Conservation (phyloP, 2,329 filamentous ascomycete genomes). For the Neoarthrinium moseri region DNA sequence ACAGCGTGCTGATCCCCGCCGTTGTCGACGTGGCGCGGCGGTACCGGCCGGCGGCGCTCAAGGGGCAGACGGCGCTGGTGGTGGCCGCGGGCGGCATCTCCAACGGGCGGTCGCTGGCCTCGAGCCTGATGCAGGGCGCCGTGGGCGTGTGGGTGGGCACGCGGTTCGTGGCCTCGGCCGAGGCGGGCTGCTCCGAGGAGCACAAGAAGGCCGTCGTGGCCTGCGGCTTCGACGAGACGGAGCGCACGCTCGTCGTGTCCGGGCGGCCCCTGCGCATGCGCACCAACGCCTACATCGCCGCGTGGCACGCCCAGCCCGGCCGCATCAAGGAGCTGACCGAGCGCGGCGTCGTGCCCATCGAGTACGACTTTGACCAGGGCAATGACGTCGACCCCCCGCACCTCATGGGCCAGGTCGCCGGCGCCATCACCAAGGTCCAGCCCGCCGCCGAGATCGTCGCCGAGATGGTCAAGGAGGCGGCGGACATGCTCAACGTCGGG, state of each 20-base stretch:
- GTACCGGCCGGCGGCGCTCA: conserved; percentile 69
- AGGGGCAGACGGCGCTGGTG: conserved; percentile 71
- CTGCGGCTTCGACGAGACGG: conserved; percentile 77
- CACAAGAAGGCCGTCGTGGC: conserved; percentile 83
- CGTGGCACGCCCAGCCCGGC: conserved; percentile 75
- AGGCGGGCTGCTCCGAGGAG: conserved; percentile 76
- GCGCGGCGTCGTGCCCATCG: conserved; percentile 75
- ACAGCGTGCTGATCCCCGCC: conserved; percentile 80
- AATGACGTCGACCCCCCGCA: conserved; percentile 83
- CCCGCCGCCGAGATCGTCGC: conserved; percentile 82
- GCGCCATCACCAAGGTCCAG: conserved; percentile 72
- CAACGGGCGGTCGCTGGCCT: conserved; percentile 78
- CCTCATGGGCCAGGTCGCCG: conserved; percentile 92
- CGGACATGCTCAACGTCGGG: conserved; percentile 63
- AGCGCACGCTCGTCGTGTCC: conserved; percentile 77
- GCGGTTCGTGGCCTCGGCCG: conserved; percentile 78
- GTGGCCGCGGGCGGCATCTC: conserved; percentile 87
- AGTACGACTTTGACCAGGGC: conserved; percentile 78
- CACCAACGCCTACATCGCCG: conserved; percentile 78
- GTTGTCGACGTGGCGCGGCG: conserved; percentile 78
- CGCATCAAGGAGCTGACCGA: conserved; percentile 75
- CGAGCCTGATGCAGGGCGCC: conserved; percentile 83
- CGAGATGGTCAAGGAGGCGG: conserved; percentile 82
- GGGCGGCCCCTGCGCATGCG: conserved; percentile 79
- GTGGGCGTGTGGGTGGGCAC: conserved; percentile 93